Evolutionary conservation across 805 yeast species (phyloP).

Genomic region (Candida berthetii): DNA sequence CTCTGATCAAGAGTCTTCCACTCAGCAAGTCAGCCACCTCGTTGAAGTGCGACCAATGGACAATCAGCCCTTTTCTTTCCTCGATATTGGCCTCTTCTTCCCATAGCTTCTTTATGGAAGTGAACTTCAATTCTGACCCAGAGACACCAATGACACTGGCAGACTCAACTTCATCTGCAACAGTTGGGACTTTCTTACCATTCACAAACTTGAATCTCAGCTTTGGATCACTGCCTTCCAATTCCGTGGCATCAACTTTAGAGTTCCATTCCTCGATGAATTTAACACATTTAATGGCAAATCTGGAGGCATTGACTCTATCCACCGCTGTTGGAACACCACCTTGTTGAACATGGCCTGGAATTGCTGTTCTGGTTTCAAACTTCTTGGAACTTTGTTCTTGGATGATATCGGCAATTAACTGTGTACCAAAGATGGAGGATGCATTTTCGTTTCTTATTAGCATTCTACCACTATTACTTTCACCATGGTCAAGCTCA

Average conservation of each 20-base stretch:
- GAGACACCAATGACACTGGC: constrained; percentile 62
- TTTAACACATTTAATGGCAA: constrained; percentile 84
- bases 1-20: constrained; percentile 54
- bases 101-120: constrained; percentile 52
- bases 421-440: constrained; percentile 70
- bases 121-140: constrained; percentile 58
- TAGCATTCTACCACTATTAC: constrained; percentile 79
- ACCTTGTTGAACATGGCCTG: constrained; percentile 99
- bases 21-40: constrained; percentile 63
- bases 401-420: constrained; percentile 77
- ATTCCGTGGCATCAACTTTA: constrained; percentile 22
- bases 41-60: constrained; percentile 64
- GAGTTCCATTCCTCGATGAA: constrained; percentile 67
- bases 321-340: constrained; percentile 93
- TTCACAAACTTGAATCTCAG: constrained; percentile 46
- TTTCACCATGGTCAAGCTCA: constrained; percentile 68
- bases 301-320: constrained; percentile 82
- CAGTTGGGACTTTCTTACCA: constrained; percentile 41
- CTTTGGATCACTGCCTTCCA: constrained; percentile 32
- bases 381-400: constrained; percentile 72
- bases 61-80: constrained; percentile 57
- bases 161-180: constrained; percentile 32
- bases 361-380: constrained; percentile 91
- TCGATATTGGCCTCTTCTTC: constrained; percentile 50
- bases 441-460: constrained; percentile 84